Percentiles rank a stretch among this genome's conserved stretches.
Evolutionary conservation across 192 early-diverging fungal genomes (phyloP).

Genomic region (Funneliformis mosseae): DNA sequence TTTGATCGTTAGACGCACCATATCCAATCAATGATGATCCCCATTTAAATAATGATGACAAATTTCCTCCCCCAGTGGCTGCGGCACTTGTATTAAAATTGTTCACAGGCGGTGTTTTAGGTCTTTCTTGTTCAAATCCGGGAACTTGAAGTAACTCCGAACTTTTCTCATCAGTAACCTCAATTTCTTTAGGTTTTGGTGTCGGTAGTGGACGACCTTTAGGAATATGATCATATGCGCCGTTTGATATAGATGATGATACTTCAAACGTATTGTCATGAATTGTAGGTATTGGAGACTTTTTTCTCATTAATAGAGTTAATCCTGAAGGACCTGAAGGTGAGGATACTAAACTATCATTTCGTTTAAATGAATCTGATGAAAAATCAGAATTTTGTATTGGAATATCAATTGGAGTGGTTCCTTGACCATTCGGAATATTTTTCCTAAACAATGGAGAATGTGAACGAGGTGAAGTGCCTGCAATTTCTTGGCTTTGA

Average conservation of each 20-base stretch:
- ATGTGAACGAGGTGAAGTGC: not conserved
- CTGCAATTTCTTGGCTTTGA: constrained; percentile 12
- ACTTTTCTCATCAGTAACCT: not conserved
- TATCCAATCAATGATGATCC: constrained; percentile 22
- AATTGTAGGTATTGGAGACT: not conserved
- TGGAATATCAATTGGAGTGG: not conserved
- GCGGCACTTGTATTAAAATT: not conserved
- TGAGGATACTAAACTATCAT: constrained; percentile 12
- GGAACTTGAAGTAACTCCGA: constrained; percentile 10
- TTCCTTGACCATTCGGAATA: not conserved
- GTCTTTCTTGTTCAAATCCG: not conserved
- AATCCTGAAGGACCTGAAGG: constrained; percentile 24
- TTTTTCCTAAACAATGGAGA: too few species aligned
- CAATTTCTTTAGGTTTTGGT: constrained; percentile 16
- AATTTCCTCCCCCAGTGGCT: not conserved
- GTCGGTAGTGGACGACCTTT: constrained; percentile 11
- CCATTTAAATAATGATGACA: constrained; percentile 28
- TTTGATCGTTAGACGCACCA: not conserved
- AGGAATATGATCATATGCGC: not conserved
- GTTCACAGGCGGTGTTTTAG: not conserved
- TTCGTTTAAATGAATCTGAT: constrained; percentile 19
- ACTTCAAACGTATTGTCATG: constrained; percentile 6
- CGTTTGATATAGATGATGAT: not conserved
- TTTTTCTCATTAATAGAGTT: constrained; percentile 24
- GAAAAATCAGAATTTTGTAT: not conserved